Conservation (phyloP, 2,329 filamentous ascomycete species). For the Aspergillus fischeri region DNA sequence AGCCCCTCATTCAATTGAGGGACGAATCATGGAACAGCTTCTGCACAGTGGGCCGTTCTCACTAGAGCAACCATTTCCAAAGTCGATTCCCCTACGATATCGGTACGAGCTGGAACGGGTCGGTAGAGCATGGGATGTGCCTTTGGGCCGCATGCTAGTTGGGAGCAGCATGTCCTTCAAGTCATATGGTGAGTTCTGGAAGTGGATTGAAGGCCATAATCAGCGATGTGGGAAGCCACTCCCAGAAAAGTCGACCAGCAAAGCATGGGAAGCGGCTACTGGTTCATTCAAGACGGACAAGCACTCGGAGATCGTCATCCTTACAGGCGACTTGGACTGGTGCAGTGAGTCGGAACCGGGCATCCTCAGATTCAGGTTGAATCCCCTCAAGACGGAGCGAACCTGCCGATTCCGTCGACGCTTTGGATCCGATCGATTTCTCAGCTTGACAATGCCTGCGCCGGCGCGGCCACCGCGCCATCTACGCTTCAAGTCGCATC, state of each 20-base stretch:
- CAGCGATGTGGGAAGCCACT: constrained; percentile 20
- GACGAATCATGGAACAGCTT: constrained; percentile 27
- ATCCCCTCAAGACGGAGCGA: constrained; percentile 39
- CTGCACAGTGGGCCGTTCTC: constrained; percentile 35
- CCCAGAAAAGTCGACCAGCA: constrained; percentile 28
- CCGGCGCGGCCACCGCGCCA: constrained; percentile 25
- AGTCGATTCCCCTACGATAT: constrained; percentile 29
- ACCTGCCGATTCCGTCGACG: constrained; percentile 44
- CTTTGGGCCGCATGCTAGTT: constrained; percentile 26
- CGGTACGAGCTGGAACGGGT: constrained; percentile 39
- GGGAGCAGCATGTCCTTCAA: constrained; percentile 20
- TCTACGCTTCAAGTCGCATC: constrained; percentile 18
- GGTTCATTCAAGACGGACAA: constrained; percentile 29
- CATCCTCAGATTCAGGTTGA: constrained; percentile 37
- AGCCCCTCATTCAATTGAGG: constrained; percentile 11
- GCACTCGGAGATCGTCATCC: constrained; percentile 35
- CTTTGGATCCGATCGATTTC: constrained; percentile 46
- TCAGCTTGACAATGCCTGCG: constrained; percentile 37
- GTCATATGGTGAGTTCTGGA: constrained; percentile 31
- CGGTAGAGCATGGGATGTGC: constrained; percentile 25
- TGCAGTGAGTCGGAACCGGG: constrained; percentile 27
- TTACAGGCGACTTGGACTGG: constrained; percentile 41
- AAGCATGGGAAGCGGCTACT: constrained; percentile 34
- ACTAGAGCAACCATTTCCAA: constrained; percentile 19
- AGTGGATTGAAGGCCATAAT: constrained; percentile 25